Conservation (phyloP, 208 protist genomes). For the Lotmaria passim region DNA sequence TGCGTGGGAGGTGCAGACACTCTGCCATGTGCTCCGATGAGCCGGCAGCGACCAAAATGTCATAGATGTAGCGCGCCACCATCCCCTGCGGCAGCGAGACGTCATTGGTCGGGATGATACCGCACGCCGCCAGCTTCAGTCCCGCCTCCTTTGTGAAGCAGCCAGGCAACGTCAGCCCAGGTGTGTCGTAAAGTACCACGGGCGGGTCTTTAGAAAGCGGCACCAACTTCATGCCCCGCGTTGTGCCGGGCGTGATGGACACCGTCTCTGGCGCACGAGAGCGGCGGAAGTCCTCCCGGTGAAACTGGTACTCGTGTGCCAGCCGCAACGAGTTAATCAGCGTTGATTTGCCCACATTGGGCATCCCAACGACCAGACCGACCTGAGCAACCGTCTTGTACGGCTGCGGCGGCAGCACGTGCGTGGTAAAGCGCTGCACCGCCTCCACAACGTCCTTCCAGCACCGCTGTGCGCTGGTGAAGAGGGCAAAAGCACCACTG, state of each 20-base stretch:
- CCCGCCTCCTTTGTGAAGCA: conserved; percentile 87
- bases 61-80: conserved; percentile 87
- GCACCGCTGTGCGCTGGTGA: conserved; percentile 80
- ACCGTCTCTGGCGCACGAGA: conserved; percentile 80
- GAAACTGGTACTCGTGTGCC: conserved; percentile 92
- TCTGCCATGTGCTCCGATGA: conserved; percentile 81
- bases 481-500: conserved; percentile 70
- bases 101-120: conserved; percentile 86
- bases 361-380: conserved; percentile 93
- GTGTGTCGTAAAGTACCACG: conserved; percentile 88
- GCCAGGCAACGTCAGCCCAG: conserved; percentile 87
- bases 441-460: conserved; percentile 83
- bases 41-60: conserved; percentile 71
- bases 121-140: conserved; percentile 85
- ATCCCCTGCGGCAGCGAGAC: conserved; percentile 67
- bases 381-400: conserved; percentile 82
- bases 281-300: conserved; percentile 83
- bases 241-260: conserved; percentile 84
- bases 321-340: conserved; percentile 93
- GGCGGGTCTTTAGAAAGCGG: conserved; percentile 83
- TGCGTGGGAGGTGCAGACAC: conserved; percentile 80
- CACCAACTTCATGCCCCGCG: conserved; percentile 76
- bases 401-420: conserved; percentile 59
- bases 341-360: conserved; percentile 96
- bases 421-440: conserved; percentile 81